Evolutionary conservation across 257 asterid genomes (phyloP).

Genomic region (Gardenia jasminoides): DNA sequence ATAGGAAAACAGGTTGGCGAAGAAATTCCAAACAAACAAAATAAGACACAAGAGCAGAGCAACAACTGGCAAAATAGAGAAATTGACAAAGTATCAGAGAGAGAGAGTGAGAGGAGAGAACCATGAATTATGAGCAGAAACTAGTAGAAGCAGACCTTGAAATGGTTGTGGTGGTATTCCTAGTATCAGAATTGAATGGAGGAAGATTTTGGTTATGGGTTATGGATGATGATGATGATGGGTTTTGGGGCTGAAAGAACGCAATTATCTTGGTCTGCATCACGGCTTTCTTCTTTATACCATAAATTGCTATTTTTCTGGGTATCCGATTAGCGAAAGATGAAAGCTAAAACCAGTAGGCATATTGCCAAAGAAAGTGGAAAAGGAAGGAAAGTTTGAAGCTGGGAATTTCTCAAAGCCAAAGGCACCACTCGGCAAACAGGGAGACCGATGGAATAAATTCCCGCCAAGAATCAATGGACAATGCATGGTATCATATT

Average conservation of each 20-base stretch:
- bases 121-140: neutral
- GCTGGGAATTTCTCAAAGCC: too few relatives aligned
- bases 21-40: neutral
- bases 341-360: neutral
- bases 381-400: neutral
- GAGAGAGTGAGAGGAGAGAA: too few relatives aligned
- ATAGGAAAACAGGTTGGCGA: too few relatives aligned
- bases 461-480: too few relatives aligned
- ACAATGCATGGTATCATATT: too few relatives aligned
- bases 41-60: neutral
- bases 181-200: neutral
- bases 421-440: too few relatives aligned
- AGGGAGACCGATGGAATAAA: too few relatives aligned
- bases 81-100: too few relatives aligned
- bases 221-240: neutral
- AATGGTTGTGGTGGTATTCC: too few relatives aligned
- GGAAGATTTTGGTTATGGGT: neutral
- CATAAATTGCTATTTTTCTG: neutral
- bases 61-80: too few relatives aligned
- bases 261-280: conserved; percentile 17
- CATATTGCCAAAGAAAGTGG: neutral
- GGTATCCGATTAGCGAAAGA: too few relatives aligned
- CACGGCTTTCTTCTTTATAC: too few relatives aligned
- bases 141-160: neutral
- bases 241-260: conserved; percentile 13